phyloP scores from a whole-genome alignment of 2,329 filamentous ascomycete species.

The Hypoxylon sp. region DNA sequence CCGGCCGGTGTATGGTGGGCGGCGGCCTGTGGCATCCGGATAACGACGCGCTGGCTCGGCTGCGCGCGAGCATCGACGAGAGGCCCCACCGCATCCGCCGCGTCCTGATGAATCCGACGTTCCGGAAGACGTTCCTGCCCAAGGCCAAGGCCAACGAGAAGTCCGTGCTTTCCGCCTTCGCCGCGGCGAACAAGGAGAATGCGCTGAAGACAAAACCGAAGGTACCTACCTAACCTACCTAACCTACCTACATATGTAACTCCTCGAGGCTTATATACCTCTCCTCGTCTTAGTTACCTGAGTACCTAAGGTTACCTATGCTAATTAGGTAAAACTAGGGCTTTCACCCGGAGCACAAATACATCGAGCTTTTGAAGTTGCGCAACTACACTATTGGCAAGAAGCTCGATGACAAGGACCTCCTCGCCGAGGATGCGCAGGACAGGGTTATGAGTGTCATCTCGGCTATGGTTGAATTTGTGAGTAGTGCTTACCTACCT shows the following conservation, averaged over 20 bases:
- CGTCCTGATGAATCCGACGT: constrained; percentile 71
- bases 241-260: background rate
- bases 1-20: constrained; percentile 79
- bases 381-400: constrained; percentile 82
- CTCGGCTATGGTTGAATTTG: constrained; percentile 80
- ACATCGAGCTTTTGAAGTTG: constrained; percentile 85
- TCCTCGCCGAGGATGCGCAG: constrained; percentile 74
- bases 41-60: constrained; percentile 71
- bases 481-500: constrained; percentile 77
- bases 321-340: constrained; percentile 70
- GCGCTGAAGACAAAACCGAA: constrained; percentile 90
- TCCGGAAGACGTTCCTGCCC: constrained; percentile 77
- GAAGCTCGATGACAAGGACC: constrained; percentile 75
- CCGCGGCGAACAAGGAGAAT: constrained; percentile 76
- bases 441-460: constrained; percentile 76
- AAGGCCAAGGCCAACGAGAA: constrained; percentile 63
- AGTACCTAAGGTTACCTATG: background rate
- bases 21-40: constrained; percentile 89
- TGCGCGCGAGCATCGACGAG: constrained; percentile 83
- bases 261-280: background rate
- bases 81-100: constrained; percentile 78
- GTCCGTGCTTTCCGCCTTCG: constrained; percentile 77
- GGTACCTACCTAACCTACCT: constrained; percentile 63
- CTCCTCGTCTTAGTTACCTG: background rate
- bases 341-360: constrained; percentile 79